Evolutionary conservation across 2,329 filamentous ascomycete species (phyloP), one percentile per base, ranked within the genome.

Genomic region (Penicillium nordicum): DNA sequence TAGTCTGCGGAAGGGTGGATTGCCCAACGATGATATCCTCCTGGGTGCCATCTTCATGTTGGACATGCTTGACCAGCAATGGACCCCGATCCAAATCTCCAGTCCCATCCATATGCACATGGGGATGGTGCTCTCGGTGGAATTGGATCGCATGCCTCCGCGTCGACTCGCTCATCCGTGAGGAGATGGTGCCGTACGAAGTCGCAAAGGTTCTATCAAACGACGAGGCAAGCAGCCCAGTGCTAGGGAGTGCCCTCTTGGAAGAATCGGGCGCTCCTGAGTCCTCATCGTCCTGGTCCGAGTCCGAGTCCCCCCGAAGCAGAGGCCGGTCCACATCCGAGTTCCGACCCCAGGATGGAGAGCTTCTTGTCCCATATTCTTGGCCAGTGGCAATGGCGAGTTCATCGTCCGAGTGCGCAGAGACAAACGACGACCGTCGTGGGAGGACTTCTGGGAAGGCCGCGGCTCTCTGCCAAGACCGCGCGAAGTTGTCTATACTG

Each of bases 1-100:
- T 84, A 7, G 93, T 97, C 77, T 97, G 93, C 0, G 92, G 92
- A 16, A 97, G 80, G 1, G 93, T 99, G n/a, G 91, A 96, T 76
- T 95, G 92, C 38, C 93, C 93, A 59, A 96, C 88, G 2, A 96
- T 87, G 2, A 93, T 84, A 64, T 93, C 84, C 54, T 96, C 85
- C 46, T 93, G 84, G 68, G 88, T 91, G 41, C 94, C 91, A 63
- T 94, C 91, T 66, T 84, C 80, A 62, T 94, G 89, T 70, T 95
- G 89, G 12, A 96, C 83, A 72, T 92, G 89, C 76, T 92, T 93
- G 51, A 97, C 87, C n/a, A 96, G 77, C 53, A 97, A 82, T 2
- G 90, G 89, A 63, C 89, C 86, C 32, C 83, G 79, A 65, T 88
- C 87, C 29, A 82, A 82, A 60, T 84, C 83, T 0, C 78, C 74